Conservation (phyloP, 805 yeast species). For the Saccharomycopsis guyanensis region DNA sequence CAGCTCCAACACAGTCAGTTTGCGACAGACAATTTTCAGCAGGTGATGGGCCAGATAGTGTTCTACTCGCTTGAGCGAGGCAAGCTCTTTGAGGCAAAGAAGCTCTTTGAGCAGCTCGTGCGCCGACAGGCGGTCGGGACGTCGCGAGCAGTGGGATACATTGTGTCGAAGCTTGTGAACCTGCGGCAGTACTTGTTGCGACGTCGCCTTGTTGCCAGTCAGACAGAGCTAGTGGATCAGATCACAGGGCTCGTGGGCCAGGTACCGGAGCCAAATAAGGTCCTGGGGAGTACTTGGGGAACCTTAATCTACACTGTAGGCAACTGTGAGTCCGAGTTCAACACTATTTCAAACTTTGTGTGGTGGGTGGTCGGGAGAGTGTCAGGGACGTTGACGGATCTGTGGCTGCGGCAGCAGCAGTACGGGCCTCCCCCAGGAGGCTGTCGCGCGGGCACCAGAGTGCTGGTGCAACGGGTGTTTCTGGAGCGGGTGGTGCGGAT, state of each 20-base stretch:
- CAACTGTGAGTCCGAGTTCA: not conserved
- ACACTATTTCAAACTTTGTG: not conserved
- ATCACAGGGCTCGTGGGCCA: not conserved
- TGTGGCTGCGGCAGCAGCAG: too few species aligned
- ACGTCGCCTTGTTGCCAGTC: not conserved
- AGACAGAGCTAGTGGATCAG: not conserved
- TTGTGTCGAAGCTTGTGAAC: not conserved
- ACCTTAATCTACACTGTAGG: not conserved
- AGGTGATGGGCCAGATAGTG: not conserved
- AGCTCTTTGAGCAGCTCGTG: not conserved
- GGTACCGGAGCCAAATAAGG: not conserved
- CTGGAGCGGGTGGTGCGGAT: not conserved
- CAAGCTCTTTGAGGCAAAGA: not conserved
- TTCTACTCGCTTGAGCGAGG: not conserved
- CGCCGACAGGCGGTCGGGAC: not conserved
- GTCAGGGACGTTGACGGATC: not conserved
- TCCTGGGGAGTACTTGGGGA: not conserved
- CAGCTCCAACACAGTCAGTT: not conserved
- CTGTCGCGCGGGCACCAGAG: too few species aligned
- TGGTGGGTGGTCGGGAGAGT: not conserved
- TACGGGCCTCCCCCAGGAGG: not conserved
- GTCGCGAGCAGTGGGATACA: not conserved
- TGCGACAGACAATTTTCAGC: not conserved
- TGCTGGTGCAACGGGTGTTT: not conserved
- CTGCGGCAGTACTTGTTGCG: not conserved